Evolutionary conservation across 2,329 filamentous ascomycete species (phyloP), one percentile per base, ranked within the genome.

Genomic region (Rhynchosporium secalis): DNA sequence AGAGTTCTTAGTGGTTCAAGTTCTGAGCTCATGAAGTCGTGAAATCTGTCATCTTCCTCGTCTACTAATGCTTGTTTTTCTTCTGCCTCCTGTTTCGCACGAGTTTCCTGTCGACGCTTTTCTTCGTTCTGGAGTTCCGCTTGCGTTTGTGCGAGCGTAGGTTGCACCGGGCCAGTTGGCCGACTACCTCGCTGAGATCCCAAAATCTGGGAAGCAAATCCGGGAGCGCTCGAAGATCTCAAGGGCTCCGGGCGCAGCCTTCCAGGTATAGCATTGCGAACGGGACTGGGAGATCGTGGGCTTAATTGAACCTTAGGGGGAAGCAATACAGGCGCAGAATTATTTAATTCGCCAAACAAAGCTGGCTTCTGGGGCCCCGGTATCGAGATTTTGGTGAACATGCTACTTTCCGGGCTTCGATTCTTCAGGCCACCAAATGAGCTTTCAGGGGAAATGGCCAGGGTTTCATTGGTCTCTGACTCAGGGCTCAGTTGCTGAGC

Each of bases 271-370:
- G 83, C 80, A 58, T 80, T 78, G 40, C 88, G 84, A 31, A 90
- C 77, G 1, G 90, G 89, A 66, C 89, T 92, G 1, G 90, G 89
- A 9, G 89, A 91, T 41, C 88, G 84, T 52, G 89, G 87, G 66
- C 84, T 87, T n/a, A 79, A 77, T 60, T 73, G 74, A 26, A 77
- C 78, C 40, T 75, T 79, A 29, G 83, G 78, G 40, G 76, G 74
- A 51, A 82, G 83, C 9, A 84, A 77, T 60, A 90, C 83, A 29
- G 81, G 65, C 0, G 84, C 83, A 20, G 78, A 79, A 46, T 78
- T 80, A 45, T 75, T 75, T 45, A 85, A 72, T 62, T 86, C 82
- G 8, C 83, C 84, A 73, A 87, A 87, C 4, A 86, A 73, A 15
- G 76, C 64, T 41, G 46, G 28, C 56, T 72, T 75, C 54, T 80